Percentiles rank a stretch among this genome's conserved stretches.
Conservation (phyloP, 202 grass and related monocot species). For the Musa balbisiana region DNA sequence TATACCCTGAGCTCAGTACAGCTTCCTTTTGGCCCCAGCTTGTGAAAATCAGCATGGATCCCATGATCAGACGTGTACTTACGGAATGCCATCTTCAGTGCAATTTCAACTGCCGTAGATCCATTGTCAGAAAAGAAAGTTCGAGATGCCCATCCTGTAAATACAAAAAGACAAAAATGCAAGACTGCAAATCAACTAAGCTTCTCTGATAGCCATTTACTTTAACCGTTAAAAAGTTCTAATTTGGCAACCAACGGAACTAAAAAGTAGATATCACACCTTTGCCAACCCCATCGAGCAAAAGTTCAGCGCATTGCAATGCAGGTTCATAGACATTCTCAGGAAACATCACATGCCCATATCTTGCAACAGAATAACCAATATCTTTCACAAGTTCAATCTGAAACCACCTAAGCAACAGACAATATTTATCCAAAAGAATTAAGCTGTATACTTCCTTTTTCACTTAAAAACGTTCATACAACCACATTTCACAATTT, state of each 20-base stretch:
- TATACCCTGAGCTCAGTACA: constrained; percentile 51
- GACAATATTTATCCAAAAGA: constrained; percentile 53
- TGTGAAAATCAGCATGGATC: constrained; percentile 33
- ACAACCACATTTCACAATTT: too few species aligned
- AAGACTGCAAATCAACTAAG: neutral
- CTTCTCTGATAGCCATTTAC: neutral
- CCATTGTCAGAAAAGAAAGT: constrained; percentile 93
- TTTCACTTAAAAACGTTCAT: neutral
- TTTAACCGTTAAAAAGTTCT: neutral
- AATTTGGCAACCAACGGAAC: constrained; percentile 12
- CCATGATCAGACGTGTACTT: constrained; percentile 67
- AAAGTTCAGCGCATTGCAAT: constrained; percentile 72
- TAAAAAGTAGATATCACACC: constrained; percentile 33
- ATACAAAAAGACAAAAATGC: constrained; percentile 7
- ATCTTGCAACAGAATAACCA: constrained; percentile 89
- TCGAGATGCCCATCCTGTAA: constrained; percentile 81
- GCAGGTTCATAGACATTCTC: constrained; percentile 95
- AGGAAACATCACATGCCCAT: constrained; percentile 98
- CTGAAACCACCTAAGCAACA: constrained; percentile 46
- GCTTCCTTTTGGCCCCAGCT: constrained; percentile 20
- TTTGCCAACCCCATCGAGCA: constrained; percentile 86
- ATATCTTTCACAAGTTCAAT: constrained; percentile 91
- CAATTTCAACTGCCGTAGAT: constrained; percentile 97
- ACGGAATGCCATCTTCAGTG: constrained; percentile 97
- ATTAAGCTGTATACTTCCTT: constrained; percentile 10